A percentile compares a stretch with the other conserved stretches of the same genome.
These are phyloP conservation scores for Syzygium aqueum DNA, from an alignment of 345 rosid species.

Conservation along the genomic window DNA sequence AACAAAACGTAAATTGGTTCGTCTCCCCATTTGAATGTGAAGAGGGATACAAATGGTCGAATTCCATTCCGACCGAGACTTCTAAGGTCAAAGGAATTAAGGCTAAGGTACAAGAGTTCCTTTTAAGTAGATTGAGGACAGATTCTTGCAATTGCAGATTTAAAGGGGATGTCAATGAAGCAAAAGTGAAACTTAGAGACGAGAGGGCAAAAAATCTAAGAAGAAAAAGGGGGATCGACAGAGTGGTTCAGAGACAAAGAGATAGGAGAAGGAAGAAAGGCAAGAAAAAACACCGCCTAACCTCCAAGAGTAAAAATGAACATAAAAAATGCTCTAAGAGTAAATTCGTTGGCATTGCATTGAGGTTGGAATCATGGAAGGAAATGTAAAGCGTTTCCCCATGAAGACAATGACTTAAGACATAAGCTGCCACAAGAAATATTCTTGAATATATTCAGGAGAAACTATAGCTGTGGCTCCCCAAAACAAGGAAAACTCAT, in stretches of 20 bases:
- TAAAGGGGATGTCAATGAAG: background rate
- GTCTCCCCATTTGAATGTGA: background rate
- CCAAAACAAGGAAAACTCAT: background rate
- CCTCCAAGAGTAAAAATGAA: background rate
- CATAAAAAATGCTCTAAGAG: background rate
- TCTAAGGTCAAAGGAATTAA: background rate
- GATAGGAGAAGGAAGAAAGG: background rate
- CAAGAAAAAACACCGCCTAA: background rate
- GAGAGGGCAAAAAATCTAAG: background rate
- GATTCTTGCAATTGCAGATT: background rate
- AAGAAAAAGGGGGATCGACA: background rate
- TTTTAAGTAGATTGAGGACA: background rate
- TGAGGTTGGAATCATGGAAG: background rate
- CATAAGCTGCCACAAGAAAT: background rate
- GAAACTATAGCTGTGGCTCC: background rate
- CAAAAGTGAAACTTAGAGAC: background rate
- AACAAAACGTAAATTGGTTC: background rate
- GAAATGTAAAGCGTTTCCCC: background rate
- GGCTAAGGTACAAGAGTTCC: background rate
- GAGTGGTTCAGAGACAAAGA: background rate
- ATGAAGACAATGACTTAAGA: background rate
- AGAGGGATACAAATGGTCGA: background rate
- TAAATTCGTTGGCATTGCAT: background rate
- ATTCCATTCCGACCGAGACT: background rate
- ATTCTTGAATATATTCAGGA: background rate